These are phyloP conservation scores for Phytophthora agathidicida DNA, from an alignment of 352 stramenopile genomes.

Conservation along the genomic window DNA sequence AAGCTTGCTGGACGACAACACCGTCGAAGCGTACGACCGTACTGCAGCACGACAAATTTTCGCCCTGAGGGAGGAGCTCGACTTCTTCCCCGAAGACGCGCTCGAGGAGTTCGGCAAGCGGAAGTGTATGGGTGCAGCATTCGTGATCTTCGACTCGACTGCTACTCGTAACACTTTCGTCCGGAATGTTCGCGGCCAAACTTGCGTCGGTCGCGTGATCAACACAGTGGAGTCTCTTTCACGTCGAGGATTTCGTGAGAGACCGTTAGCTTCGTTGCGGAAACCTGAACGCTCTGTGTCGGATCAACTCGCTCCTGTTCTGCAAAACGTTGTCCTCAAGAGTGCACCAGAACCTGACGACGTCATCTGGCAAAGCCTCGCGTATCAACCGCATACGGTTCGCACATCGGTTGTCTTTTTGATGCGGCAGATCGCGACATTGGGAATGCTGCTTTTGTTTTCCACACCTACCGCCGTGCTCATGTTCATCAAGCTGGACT, in stretches of 20 bases:
- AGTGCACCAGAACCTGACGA: conserved; percentile 81
- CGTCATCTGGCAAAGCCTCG: conserved; percentile 78
- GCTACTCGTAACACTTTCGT: conserved; percentile 67
- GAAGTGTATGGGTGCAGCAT: conserved; percentile 67
- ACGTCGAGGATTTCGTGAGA: conserved; percentile 25
- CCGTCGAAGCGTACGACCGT: conserved; percentile 24
- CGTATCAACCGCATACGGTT: conserved; percentile 60
- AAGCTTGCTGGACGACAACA: conserved; percentile 31
- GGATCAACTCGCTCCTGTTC: conserved; percentile 43
- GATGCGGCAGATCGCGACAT: conserved; percentile 53
- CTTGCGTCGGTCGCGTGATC: conserved; percentile 37
- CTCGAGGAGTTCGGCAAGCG: conserved; percentile 63
- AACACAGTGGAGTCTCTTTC: conserved; percentile 46
- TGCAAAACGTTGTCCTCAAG: conserved; percentile 57
- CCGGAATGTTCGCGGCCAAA: conserved; percentile 50
- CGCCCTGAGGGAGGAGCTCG: conserved; percentile 66
- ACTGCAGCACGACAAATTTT: conserved; percentile 27
- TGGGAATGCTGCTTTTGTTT: conserved; percentile 69
- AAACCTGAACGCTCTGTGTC: conserved; percentile 14
- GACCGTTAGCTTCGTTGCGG: conserved; percentile 16
- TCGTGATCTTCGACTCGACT: conserved; percentile 76
- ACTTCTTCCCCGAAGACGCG: conserved; percentile 75
- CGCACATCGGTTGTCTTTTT: conserved; percentile 43
- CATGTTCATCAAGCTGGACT: conserved; percentile 84
- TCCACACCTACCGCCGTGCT: conserved; percentile 80